Conservation (phyloP, 352 stramenopile species). For the Pythium chondricola region DNA sequence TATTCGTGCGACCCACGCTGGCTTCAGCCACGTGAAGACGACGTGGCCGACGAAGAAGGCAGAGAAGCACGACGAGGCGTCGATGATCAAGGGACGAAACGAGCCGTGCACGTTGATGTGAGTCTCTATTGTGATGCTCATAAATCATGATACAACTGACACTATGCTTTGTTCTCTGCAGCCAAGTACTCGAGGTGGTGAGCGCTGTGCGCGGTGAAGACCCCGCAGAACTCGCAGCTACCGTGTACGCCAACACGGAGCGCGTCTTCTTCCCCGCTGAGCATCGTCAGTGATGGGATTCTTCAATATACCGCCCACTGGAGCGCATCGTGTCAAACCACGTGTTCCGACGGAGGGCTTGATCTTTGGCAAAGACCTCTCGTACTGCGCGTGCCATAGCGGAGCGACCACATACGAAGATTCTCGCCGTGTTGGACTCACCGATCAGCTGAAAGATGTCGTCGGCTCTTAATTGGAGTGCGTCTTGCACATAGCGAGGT, state of each 20-base stretch:
- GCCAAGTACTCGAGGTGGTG: constrained; percentile 82
- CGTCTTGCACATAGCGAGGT: constrained; percentile 20
- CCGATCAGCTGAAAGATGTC: constrained; percentile 19
- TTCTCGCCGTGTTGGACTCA: constrained; percentile 7
- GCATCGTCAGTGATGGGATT: constrained; percentile 3
- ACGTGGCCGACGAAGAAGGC: constrained; percentile 88
- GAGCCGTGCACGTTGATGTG: constrained; percentile 95
- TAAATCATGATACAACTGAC: not conserved
- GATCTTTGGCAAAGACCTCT: constrained; percentile 18
- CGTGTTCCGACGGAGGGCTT: constrained; percentile 9
- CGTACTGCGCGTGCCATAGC: constrained; percentile 16
- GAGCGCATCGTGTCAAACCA: constrained; percentile 12
- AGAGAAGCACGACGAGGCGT: constrained; percentile 87
- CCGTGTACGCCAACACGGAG: constrained; percentile 52
- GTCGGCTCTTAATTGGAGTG: constrained; percentile 15
- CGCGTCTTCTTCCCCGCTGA: constrained; percentile 56
- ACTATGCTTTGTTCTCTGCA: constrained; percentile 13
- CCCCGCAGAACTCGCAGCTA: constrained; percentile 32
- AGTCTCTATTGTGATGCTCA: constrained; percentile 24
- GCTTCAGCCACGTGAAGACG: constrained; percentile 85
- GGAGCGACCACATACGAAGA: constrained; percentile 24
- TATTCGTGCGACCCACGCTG: constrained; percentile 92
- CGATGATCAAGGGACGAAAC: constrained; percentile 92
- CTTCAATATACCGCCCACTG: constrained; percentile 16
- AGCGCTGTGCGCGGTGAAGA: constrained; percentile 56